Evolutionary conservation across 2,329 filamentous ascomycete species (phyloP), one percentile per base, ranked within the genome.

Genomic region (Fusarium graminum): DNA sequence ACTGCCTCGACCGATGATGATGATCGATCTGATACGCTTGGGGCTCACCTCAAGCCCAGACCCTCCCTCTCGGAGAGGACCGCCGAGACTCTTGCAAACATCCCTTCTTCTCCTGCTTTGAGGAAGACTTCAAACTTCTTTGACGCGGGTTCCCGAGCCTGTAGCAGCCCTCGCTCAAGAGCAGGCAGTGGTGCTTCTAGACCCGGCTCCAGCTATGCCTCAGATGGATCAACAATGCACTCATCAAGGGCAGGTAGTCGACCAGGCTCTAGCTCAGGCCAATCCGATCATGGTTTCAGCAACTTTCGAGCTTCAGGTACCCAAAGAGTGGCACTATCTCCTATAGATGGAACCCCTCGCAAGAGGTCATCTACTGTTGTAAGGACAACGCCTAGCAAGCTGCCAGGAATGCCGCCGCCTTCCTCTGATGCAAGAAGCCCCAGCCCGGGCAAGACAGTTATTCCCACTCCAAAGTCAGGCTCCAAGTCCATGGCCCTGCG

Each of bases 21-120:
- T 17, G 66, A 60, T 22, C 42, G 59, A 14, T 54, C 52, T 12
- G 73, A 72, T 26, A 64, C 63, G 11, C 56, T 68, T 41, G 73
- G 55, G 40, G 49, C 60, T 32, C 71, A 71, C 12, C 63, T 59
- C 25, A 76, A 77, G 30, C 73, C 79, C 2, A 74, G 79, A 52
- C 82, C 86, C 50, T 94, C 92, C 0, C 82, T 97, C 6, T 88
- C 91, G 1, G 94, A 97, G 71, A 85, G 94, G 58, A 96, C 94
- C 1, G 89, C 97, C 40, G 92, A 97, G 75, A 97, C 92, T 0
- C 80, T 97, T 7, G 86, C 93, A 4, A 86, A 88, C 44, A 81
- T 97, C 29, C 92, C 93, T 0, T 88, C 92, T 0, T 95, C 93
- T 1, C 93, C 94, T 6, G 87, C 86, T 1, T 77, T 91, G 43